Base-by-base conservation (phyloP, 176 grass and related monocot species). In the Raddia guianensis region DNA sequence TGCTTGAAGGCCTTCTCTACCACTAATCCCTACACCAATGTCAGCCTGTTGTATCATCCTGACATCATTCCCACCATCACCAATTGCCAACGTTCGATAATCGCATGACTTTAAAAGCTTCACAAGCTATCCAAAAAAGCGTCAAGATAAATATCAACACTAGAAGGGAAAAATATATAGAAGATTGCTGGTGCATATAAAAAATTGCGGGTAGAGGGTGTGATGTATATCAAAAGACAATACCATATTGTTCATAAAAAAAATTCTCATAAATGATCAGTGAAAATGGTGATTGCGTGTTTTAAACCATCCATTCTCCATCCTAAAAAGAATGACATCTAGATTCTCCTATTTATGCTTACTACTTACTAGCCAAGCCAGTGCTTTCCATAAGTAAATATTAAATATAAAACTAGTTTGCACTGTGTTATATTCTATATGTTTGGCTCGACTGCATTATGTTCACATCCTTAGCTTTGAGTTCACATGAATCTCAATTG, bases 61-160 rank as follows among this genome's bases (percentile, higher is more conserved):
- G 78, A 98, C 92, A 89, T 98, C 95, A 91, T 98, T 98, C 71
- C 92, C 95, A 85, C 95, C 95, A 70, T 98, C 95, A 62, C 95
- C 95, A 81, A 98, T 98, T 61, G 95, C 95, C 80, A 94, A 85
- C 85, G 92, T 98, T 91, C 90, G 90, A 83, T 98, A 98, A 86
- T 98, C 95, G 79, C 95, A 98, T 52, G 92, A 94, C 76, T 98
- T 98, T 43, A 98, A 74, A 67, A 98, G 90, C 85, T 93, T 83
- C 43, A 98, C 90, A 70, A 98, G 88, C 95, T 98, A 83, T 27
- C 58, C 18, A 83, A 76, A 76, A 66, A 71, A 70, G 3, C 33
- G 3, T 76, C 49, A 72, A 53, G 18, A 14, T n/a, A 52, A 70
- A 54, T 83, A 78, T 45, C 16, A 87, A 46, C 33, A 63, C 48